Evolutionary conservation across 139 green algal genomes (phyloP), one percentile per base, ranked within the genome.

Genomic region (Trebouxia sp.): DNA sequence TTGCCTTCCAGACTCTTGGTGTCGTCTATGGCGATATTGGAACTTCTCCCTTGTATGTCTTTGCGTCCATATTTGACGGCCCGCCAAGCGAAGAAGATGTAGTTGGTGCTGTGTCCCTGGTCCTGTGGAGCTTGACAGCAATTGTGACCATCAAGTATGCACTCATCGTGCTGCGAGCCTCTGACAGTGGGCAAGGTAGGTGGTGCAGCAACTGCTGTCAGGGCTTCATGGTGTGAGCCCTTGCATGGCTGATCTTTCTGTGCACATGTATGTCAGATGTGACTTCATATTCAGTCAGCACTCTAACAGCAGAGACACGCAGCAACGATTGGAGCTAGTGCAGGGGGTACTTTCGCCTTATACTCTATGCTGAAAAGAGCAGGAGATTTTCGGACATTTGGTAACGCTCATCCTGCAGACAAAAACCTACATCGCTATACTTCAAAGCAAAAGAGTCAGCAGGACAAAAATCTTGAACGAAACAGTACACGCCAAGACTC

Each of bases 301-400:
- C n/a, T n/a, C n/a, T n/a, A n/a, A n/a, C n/a, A n/a, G n/a, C n/a
- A n/a, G n/a, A n/a, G n/a, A n/a, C n/a, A n/a, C n/a, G n/a, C n/a
- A n/a, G n/a, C n/a, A n/a, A n/a, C n/a, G n/a, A 62, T 62, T 20
- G 4, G 2, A 39, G 56, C 38, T 42, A 28, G 6, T 75, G 22
- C 85, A 94, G 90, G 91, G n/a, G 92, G 92, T 38, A 90, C 91
- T 22, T 93, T 96, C 87, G 92, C 92, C 3, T 84, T 96, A 20
- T 96, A 92, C 75, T 87, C 87, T 20, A 72, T 91, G 20, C 84
- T 96, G 22, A 83, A 81, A 69, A 78, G 86, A 32, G 72, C 72
- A n/a, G 72, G 72, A 20, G 45, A 79, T 11, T 65, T 79, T 15
- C 45, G 45, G 17, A 79, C 72, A 22, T 45, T 65, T 66, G 72